Evolutionary conservation across 164 flowering plant species (phyloP), one percentile per base, ranked within the genome.

Genomic region (Litsea cubeba): DNA sequence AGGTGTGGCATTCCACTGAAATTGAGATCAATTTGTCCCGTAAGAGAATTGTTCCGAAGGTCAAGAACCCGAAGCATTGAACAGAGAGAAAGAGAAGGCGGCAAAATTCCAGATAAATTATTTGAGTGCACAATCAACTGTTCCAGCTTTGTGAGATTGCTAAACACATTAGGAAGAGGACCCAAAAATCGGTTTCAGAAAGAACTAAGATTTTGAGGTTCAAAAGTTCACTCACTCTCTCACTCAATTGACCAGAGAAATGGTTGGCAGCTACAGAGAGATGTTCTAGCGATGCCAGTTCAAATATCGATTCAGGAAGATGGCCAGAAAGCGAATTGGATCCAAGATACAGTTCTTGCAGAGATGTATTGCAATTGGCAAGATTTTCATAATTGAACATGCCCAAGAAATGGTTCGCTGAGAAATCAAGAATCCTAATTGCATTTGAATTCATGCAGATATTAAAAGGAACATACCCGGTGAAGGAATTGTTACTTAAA

Each of bases 11-110:
- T 75, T 64, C 80, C 73, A 50, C 88, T 75, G 83, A 90, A 94
- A 81, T 89, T 80, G 62, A 90, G 81, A 80, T 81, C 76, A 60
- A 89, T 72, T 8, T 20, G 24, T 1, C 95, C 97, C 0, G 68
- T 63, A 12, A 94, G 77, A 46, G 94, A 87, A 80, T 92, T 94
- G 84, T 90, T 88, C 64, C 93, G 71, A 77, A 94, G 86, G 80
- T 90, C 87, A 81, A 94, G 91, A 49, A 85, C 81, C 22, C 75
- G 77, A 75, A 94, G 87, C 74, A 73, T 82, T 10, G 91, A 78
- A 76, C 93, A 88, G 1, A 76, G 70, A 12, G 88, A 51, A 64
- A 94, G 65, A 71, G 87, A 80, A 12, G 85, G 60, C 28, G 98
- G 97, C 77, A 92, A 78, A 28, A 72, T 65, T 35, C 97, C 97